phyloP scores from a whole-genome alignment of 192 early-diverging fungal genomes.

The Chytriomyces sp. region DNA sequence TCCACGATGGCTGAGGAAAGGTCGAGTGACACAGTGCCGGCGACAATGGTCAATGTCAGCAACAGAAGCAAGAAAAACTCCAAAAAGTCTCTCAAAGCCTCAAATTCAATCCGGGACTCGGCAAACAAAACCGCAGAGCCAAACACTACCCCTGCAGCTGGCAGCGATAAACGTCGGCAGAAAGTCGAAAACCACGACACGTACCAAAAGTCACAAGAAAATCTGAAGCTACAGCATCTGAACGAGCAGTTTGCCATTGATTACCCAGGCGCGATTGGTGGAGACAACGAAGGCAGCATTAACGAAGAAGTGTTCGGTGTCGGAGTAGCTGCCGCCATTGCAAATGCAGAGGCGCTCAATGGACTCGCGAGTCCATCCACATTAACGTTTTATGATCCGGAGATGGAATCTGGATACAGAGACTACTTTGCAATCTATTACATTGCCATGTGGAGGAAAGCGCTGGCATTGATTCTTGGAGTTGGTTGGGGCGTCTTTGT shows the following conservation, averaged over 20 bases:
- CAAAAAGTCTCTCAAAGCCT: not conserved
- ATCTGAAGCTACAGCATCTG: not conserved
- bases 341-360: constrained; percentile 14
- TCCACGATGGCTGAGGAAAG: not conserved
- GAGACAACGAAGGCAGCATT: not conserved
- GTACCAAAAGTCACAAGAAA: not conserved
- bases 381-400: constrained; percentile 5
- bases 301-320: not conserved
- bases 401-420: constrained; percentile 9
- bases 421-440: constrained; percentile 11
- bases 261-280: not conserved
- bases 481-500: constrained; percentile 4
- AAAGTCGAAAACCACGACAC: not conserved
- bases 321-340: not conserved
- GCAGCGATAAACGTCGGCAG: not conserved
- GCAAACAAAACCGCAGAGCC: not conserved
- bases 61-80: not conserved
- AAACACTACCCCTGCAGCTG: not conserved
- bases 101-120: not conserved
- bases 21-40: not conserved
- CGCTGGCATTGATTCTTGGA: not conserved
- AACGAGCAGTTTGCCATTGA: not conserved
- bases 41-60: not conserved
- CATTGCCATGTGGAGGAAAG: constrained; percentile 23
- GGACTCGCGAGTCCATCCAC: constrained; percentile 11